These are phyloP conservation scores for Diaporthe citriasiana DNA, from an alignment of 2,329 filamentous ascomycete species.

Conservation along the genomic window DNA sequence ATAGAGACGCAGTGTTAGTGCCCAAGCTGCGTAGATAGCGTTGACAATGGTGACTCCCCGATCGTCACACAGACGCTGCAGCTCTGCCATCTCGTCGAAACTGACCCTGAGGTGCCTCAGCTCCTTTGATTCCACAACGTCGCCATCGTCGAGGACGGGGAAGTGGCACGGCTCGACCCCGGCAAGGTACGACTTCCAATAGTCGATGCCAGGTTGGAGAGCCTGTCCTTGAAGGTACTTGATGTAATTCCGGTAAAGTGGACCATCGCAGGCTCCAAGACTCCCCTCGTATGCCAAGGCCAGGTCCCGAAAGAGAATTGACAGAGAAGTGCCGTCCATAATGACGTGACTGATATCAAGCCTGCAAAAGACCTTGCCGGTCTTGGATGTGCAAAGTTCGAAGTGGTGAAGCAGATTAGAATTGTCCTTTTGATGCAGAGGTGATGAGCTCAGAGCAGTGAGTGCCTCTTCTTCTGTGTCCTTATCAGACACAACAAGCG, in stretches of 20 bases:
- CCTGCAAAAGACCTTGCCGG: conserved; percentile 39
- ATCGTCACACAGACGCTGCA: conserved; percentile 11
- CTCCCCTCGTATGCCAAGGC: conserved; percentile 44
- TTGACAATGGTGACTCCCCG: conserved; percentile 45
- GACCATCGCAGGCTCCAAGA: conserved; percentile 13
- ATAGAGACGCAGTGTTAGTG: conserved; percentile 37
- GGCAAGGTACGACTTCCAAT: conserved; percentile 48
- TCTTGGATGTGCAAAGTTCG: conserved; percentile 7
- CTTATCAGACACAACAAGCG: conserved; percentile 19
- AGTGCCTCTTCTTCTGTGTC: neutral
- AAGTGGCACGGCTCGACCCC: conserved; percentile 50
- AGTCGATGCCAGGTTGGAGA: conserved; percentile 44
- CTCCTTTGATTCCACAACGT: conserved; percentile 33
- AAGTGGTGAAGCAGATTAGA: conserved; percentile 10
- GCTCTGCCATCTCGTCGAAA: neutral
- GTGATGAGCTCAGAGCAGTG: neutral
- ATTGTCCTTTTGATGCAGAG: conserved; percentile 17
- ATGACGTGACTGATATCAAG: conserved; percentile 55
- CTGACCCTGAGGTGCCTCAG: conserved; percentile 10
- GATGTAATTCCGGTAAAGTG: conserved; percentile 44
- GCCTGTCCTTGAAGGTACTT: conserved; percentile 44
- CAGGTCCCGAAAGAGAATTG: conserved; percentile 50
- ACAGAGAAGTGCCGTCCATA: conserved; percentile 52
- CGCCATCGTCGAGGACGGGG: conserved; percentile 44
- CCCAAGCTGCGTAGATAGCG: conserved; percentile 43